Evolutionary conservation across 768 basidiomycete genomes (phyloP), one percentile per base, ranked within the genome.

Genomic region (Lactifluus volemus): DNA sequence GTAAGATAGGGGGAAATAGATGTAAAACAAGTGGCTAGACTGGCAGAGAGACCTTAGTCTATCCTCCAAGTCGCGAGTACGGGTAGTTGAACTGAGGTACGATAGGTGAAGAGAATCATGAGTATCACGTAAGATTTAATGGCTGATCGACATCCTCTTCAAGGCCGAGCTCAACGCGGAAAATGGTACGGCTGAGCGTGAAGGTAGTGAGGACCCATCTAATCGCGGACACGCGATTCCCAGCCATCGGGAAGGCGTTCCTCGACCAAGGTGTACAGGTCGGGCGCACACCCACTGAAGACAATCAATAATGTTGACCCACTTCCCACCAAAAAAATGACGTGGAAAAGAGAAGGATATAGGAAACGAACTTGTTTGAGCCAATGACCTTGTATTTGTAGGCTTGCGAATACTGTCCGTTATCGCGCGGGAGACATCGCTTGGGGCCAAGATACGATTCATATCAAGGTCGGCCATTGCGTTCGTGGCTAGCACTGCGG

Each of bases 241-340:
- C 87, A 91, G 21, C 82, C 82, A 0, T 85, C 77, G 0, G 85
- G 84, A 25, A 92, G 68, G 17, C 87, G 80, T 64, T 92, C 88
- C 49, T 92, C 85, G 9, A 75, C 69, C n/a, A 92, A 70, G 52
- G 77, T 64, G 45, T 25, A 72, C 41, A 90, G 66, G 59, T 85
- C 85, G 7, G 75, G 70, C 5, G 85, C 67, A n/a, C 78, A 75
- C 3, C 88, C 86, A 5, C 86, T 89, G 64, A 89, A 85, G 56
- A 85, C 81, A 1, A 79, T 80, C 15, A 85, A 71, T 51, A 91
- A 63, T 0, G 85, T 85, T 0, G 85, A 80, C 0, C 83, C 77
- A 70, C 86, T 88, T 58, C 38, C 60, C 34, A 4, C 21, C 19
- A 12, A 52, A 52, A 12, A 25, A 25, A n/a, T 9, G 19, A 25